phyloP scores from a whole-genome alignment of 495 filamentous ascomycete species.

The Aspergillus panamensis region DNA sequence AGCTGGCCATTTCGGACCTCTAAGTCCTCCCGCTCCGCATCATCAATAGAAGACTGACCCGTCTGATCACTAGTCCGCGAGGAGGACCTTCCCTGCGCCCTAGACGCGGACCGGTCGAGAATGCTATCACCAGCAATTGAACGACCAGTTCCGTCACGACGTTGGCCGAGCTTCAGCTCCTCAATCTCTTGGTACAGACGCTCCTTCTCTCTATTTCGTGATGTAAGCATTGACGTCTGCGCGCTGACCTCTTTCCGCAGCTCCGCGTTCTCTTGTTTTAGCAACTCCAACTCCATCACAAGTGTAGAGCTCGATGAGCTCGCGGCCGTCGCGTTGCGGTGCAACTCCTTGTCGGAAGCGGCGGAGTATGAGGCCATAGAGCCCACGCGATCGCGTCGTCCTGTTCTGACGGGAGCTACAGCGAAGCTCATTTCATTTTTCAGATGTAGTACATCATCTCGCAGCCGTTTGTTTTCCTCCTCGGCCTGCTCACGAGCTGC shows the following conservation, averaged over 20 bases:
- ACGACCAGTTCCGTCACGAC: conserved; percentile 56
- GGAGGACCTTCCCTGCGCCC: conserved; percentile 67
- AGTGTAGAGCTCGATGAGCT: conserved; percentile 61
- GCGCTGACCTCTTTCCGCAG: conserved; percentile 88
- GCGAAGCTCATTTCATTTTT: conserved; percentile 57
- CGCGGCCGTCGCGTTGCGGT: conserved; percentile 47
- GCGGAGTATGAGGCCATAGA: conserved; percentile 60
- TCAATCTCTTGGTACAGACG: conserved; percentile 95
- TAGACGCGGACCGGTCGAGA: conserved; percentile 86
- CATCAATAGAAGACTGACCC: conserved; percentile 64
- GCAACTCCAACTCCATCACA: conserved; percentile 67
- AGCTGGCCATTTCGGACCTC: conserved; percentile 79
- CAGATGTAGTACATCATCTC: conserved; percentile 77
- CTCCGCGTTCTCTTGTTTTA: conserved; percentile 90
- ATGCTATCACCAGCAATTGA: conserved; percentile 84
- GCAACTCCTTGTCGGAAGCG: conserved; percentile 58
- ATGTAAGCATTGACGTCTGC: conserved; percentile 96
- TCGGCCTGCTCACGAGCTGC: conserved; percentile 85
- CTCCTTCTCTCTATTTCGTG: conserved; percentile 90
- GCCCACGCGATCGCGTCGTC: conserved; percentile 52
- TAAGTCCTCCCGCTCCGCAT: conserved; percentile 78
- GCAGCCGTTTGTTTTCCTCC: conserved; percentile 77
- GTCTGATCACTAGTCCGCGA: conserved; percentile 72
- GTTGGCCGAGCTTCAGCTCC: conserved; percentile 82
- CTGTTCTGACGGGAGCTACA: conserved; percentile 26